Evolutionary conservation across 164 flowering plant species (phyloP).

Genomic region (Echeveria elegans): DNA sequence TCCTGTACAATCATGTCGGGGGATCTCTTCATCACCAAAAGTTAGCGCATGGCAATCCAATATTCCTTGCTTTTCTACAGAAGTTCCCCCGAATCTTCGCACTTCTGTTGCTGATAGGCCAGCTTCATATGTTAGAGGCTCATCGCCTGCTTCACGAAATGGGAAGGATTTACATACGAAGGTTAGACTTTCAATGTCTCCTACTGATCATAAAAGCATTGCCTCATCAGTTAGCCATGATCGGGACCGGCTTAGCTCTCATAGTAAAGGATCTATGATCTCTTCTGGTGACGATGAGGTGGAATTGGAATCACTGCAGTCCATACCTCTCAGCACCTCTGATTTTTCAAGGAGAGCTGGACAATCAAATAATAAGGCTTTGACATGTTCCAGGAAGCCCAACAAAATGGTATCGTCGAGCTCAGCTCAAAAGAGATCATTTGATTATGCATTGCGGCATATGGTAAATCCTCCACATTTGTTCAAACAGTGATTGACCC

Average conservation of each 20-base stretch:
- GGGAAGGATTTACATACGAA: conserved; percentile 45
- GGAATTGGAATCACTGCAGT: conserved; percentile 71
- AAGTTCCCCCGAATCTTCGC: conserved; percentile 92
- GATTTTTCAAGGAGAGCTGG: conserved; percentile 36
- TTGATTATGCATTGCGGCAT: conserved; percentile 72
- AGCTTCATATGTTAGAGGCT: conserved; percentile 78
- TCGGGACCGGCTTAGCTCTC: conserved; percentile 55
- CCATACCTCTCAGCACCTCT: conserved; percentile 36
- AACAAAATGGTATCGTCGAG: conserved; percentile 36
- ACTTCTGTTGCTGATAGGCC: conserved; percentile 89
- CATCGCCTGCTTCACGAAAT: conserved; percentile 87
- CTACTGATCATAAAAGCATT: conserved; percentile 76
- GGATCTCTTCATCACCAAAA: conserved; percentile 86
- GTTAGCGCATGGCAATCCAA: conserved; percentile 74
- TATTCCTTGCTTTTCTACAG: conserved; percentile 85
- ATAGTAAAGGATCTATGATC: conserved; percentile 74
- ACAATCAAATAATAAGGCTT: conserved; percentile 38
- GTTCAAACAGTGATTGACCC: conserved; percentile 5
- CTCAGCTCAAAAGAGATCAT: conserved; percentile 84
- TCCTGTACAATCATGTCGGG: conserved; percentile 60
- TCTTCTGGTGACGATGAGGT: conserved; percentile 90
- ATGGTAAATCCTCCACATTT: conserved; percentile 39
- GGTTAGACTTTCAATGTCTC: conserved; percentile 77
- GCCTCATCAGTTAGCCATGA: conserved; percentile 74
- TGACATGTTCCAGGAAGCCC: conserved; percentile 46